Percentiles rank a stretch among this genome's conserved stretches.
These are phyloP conservation scores for Colletotrichum tabaci DNA, from an alignment of 2,329 filamentous ascomycete species.

Conservation along the genomic window DNA sequence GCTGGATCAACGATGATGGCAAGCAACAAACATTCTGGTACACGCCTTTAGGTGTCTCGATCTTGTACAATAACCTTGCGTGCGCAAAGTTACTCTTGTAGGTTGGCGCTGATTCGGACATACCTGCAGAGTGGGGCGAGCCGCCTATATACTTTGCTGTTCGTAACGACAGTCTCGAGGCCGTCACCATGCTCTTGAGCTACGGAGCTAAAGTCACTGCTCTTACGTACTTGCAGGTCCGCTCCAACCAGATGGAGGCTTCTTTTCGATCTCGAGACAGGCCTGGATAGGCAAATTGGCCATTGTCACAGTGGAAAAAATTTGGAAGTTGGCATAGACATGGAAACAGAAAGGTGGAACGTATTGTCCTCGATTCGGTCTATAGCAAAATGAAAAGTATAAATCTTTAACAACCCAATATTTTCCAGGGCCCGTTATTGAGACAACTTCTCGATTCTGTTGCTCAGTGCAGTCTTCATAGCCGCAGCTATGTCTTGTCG, in stretches of 20 bases:
- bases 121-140: constrained; percentile 6
- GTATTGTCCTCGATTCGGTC: no score
- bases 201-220: not conserved
- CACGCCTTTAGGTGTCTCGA: constrained; percentile 1
- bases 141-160: constrained; percentile 14
- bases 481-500: not conserved
- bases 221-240: not conserved
- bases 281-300: not conserved
- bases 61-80: constrained; percentile 9
- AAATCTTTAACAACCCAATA: no score
- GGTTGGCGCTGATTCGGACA: not conserved
- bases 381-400: no score
- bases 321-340: not conserved
- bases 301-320: not conserved
- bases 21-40: constrained; percentile 2
- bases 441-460: no score
- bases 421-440: no score
- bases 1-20: constrained; percentile 5
- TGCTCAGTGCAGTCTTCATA: not conserved
- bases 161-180: not conserved
- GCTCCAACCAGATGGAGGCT: not conserved
- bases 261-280: not conserved
- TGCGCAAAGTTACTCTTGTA: constrained; percentile 6
- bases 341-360: no score
- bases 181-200: not conserved